Evolutionary conservation across 495 filamentous ascomycete genomes (phyloP).

Genomic region (Platismatia glauca): DNA sequence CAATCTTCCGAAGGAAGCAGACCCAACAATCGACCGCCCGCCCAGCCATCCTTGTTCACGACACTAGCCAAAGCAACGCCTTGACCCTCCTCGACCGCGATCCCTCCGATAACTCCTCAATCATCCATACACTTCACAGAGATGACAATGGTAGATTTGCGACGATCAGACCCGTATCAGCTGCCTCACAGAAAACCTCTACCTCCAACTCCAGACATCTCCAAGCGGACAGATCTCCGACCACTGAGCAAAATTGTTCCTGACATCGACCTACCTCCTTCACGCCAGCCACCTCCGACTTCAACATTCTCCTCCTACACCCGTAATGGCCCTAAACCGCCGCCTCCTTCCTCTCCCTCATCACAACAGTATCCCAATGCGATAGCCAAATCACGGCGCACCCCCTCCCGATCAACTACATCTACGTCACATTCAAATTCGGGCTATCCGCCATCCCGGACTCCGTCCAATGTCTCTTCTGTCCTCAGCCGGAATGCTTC

Average conservation of each 20-base stretch:
- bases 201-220: constrained; percentile 13
- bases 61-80: neutral
- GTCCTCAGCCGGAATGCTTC: constrained; percentile 69
- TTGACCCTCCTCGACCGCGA: neutral
- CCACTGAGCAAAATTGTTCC: constrained; percentile 22
- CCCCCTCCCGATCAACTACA: constrained; percentile 65
- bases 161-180: constrained; percentile 15
- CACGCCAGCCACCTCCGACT: constrained; percentile 11
- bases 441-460: constrained; percentile 34
- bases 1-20: neutral
- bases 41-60: constrained; percentile 1
- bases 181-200: constrained; percentile 25
- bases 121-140: neutral
- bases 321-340: constrained; percentile 28
- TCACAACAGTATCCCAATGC: constrained; percentile 31
- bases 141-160: constrained; percentile 25
- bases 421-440: constrained; percentile 53
- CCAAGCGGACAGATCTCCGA: constrained; percentile 20
- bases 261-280: constrained; percentile 13
- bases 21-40: neutral
- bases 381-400: constrained; percentile 45
- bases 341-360: constrained; percentile 27
- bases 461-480: constrained; percentile 40
- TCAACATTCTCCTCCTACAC: constrained; percentile 28
- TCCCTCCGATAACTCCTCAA: constrained; percentile 1